phyloP scores from a whole-genome alignment of 2,329 filamentous ascomycete genomes.

The Pseudocercospora vitis region DNA sequence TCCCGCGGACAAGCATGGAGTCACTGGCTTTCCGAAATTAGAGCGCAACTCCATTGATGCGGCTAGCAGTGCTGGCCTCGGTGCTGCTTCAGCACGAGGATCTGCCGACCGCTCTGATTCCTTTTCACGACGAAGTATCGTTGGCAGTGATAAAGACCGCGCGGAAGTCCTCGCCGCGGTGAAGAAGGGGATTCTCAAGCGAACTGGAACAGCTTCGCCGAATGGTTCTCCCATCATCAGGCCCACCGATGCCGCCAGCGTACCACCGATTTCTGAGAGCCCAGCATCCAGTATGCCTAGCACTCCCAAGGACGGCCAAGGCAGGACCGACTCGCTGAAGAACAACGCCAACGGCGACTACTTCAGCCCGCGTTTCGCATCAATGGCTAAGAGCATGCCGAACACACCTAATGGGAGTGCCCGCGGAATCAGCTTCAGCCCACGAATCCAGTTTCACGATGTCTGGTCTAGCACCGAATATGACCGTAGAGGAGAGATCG shows the following conservation, averaged over 20 bases:
- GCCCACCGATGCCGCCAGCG: constrained; percentile 61
- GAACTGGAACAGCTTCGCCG: constrained; percentile 63
- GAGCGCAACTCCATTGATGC: constrained; percentile 80
- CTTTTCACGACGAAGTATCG: constrained; percentile 75
- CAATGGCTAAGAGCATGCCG: constrained; percentile 77
- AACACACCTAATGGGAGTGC: constrained; percentile 70
- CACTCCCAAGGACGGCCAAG: constrained; percentile 79
- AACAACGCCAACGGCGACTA: constrained; percentile 85
- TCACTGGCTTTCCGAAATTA: constrained; percentile 78
- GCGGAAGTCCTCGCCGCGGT: constrained; percentile 90
- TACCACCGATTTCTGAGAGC: constrained; percentile 69
- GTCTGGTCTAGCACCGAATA: constrained; percentile 96
- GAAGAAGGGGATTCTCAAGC: constrained; percentile 93
- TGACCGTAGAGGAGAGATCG: constrained; percentile 91
- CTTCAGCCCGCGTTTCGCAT: constrained; percentile 71
- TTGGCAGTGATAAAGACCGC: constrained; percentile 85
- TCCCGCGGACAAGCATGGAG: constrained; percentile 68
- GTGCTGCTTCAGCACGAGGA: constrained; percentile 35
- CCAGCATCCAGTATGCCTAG: constrained; percentile 83
- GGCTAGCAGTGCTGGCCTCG: constrained; percentile 35
- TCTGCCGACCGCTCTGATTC: constrained; percentile 60
- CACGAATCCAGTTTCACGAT: constrained; percentile 90
- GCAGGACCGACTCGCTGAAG: constrained; percentile 36
- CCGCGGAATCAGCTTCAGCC: constrained; percentile 73
- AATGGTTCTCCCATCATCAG: constrained; percentile 68